These are phyloP conservation scores for Calonectria pseudoturangicola DNA, from an alignment of 2,329 filamentous ascomycete genomes.

Conservation along the genomic window DNA sequence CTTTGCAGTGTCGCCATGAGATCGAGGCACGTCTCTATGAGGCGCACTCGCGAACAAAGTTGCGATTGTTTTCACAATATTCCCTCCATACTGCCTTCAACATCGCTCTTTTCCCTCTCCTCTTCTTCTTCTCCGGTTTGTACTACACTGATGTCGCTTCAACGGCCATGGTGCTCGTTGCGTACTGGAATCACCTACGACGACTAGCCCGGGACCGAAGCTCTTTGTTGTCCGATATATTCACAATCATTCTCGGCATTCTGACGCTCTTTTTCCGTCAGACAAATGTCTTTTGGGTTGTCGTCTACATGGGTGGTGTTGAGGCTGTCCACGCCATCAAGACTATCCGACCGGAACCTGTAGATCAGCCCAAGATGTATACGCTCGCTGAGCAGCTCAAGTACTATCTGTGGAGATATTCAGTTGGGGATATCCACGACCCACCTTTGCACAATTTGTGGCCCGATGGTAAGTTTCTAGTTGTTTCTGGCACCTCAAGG, in stretches of 20 bases:
- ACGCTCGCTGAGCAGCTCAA: conserved; percentile 60
- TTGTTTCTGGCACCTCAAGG: neutral
- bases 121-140: conserved; percentile 96
- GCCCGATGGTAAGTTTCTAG: conserved; percentile 67
- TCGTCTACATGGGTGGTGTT: conserved; percentile 82
- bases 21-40: conserved; percentile 66
- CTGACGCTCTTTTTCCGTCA: conserved; percentile 86
- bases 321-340: conserved; percentile 73
- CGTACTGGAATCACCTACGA: conserved; percentile 76
- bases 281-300: conserved; percentile 98
- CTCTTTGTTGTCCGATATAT: conserved; percentile 63
- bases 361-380: conserved; percentile 56
- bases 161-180: conserved; percentile 82
- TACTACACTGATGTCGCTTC: conserved; percentile 97
- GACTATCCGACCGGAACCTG: conserved; percentile 60
- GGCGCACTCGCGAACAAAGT: conserved; percentile 44
- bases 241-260: conserved; percentile 75
- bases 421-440: conserved; percentile 74
- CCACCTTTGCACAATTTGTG: conserved; percentile 67
- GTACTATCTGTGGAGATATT: conserved; percentile 66
- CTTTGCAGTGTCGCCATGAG: conserved; percentile 71
- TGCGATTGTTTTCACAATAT: conserved; percentile 61
- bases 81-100: conserved; percentile 82
- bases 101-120: conserved; percentile 87
- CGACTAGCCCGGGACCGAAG: conserved; percentile 62